phyloP scores from a whole-genome alignment of 2,329 filamentous ascomycete species.

The Didymella sp. region DNA sequence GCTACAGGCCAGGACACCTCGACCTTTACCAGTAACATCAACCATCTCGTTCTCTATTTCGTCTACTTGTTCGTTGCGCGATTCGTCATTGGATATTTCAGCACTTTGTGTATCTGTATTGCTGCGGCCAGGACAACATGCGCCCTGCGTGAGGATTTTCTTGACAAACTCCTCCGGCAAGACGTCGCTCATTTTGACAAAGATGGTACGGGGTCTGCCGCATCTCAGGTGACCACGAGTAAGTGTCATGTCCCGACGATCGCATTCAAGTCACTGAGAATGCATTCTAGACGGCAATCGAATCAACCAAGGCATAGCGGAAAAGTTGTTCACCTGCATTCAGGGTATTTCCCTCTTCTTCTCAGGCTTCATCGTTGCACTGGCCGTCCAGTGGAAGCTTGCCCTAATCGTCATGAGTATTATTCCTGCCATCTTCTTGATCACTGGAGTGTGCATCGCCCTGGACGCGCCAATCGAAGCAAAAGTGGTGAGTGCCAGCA shows the following conservation, averaged over 20 bases:
- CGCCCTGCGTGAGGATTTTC: constrained; percentile 61
- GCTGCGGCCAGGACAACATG: constrained; percentile 53
- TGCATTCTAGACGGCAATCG: constrained; percentile 17
- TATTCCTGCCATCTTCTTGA: constrained; percentile 48
- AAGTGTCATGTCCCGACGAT: background rate
- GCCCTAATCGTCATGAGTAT: constrained; percentile 72
- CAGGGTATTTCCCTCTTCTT: constrained; percentile 61
- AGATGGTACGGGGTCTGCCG: constrained; percentile 24
- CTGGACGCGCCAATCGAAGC: constrained; percentile 26
- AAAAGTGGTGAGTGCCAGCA: constrained; percentile 7
- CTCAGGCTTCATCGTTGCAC: constrained; percentile 90
- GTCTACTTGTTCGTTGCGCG: constrained; percentile 31
- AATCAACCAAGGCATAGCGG: constrained; percentile 28
- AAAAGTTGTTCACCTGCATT: constrained; percentile 51
- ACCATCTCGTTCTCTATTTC: constrained; percentile 32
- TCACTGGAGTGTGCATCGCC: constrained; percentile 21
- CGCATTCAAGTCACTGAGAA: background rate
- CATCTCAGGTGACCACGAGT: constrained; percentile 26
- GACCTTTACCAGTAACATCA: constrained; percentile 16
- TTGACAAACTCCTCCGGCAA: constrained; percentile 57
- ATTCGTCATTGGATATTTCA: constrained; percentile 71
- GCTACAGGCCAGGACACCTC: constrained; percentile 14
- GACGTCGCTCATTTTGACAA: constrained; percentile 39
- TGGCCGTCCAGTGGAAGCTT: constrained; percentile 89
- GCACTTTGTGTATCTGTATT: constrained; percentile 84